Evolutionary conservation across 495 filamentous ascomycete species (phyloP).

Genomic region (Cryomyces minteri): DNA sequence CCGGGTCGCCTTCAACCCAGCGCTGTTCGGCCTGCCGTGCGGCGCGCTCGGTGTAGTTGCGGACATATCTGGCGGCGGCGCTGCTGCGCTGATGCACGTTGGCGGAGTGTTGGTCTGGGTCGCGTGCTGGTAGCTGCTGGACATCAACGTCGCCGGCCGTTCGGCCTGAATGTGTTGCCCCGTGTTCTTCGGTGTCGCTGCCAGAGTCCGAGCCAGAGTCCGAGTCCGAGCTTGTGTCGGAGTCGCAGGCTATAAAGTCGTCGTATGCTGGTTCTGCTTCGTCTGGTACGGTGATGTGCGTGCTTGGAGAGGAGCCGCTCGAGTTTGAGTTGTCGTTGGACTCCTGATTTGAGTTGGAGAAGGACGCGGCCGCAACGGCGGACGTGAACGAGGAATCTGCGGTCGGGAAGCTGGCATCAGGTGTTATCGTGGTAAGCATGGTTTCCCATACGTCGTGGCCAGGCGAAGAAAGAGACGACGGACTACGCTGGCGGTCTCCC

Average conservation of each 20-base stretch:
- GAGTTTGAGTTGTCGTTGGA: slow-evolving; percentile 3
- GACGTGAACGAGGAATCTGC: slow-evolving; percentile 65
- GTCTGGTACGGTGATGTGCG: slow-evolving; percentile 13
- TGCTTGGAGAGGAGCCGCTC: slow-evolving; percentile 15
- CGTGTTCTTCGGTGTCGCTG: neutral
- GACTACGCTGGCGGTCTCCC: slow-evolving; percentile 65
- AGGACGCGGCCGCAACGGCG: slow-evolving; percentile 32
- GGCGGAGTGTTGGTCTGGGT: too few species aligned
- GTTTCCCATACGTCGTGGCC: slow-evolving; percentile 59
- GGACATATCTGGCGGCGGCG: too few species aligned
- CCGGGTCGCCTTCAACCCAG: too few species aligned
- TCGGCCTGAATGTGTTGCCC: too few species aligned
- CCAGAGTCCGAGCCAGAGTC: slow-evolving; percentile 7
- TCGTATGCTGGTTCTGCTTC: slow-evolving; percentile 1
- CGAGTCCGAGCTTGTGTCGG: slow-evolving; percentile 8
- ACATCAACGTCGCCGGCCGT: too few species aligned
- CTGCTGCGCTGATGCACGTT: too few species aligned
- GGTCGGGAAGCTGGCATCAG: slow-evolving; percentile 64
- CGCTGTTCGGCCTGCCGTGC: too few species aligned
- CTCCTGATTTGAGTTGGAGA: slow-evolving; percentile 20
- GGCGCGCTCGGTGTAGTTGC: too few species aligned
- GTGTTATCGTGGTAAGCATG: slow-evolving; percentile 58
- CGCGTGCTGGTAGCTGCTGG: too few species aligned
- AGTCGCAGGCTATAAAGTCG: slow-evolving; percentile 7
- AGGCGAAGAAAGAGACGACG: slow-evolving; percentile 32